A percentile compares a stretch with the other conserved stretches of the same genome.
Conservation (phyloP, 1,139 yeast genomes). For the Geotrichum phurueaensis region DNA sequence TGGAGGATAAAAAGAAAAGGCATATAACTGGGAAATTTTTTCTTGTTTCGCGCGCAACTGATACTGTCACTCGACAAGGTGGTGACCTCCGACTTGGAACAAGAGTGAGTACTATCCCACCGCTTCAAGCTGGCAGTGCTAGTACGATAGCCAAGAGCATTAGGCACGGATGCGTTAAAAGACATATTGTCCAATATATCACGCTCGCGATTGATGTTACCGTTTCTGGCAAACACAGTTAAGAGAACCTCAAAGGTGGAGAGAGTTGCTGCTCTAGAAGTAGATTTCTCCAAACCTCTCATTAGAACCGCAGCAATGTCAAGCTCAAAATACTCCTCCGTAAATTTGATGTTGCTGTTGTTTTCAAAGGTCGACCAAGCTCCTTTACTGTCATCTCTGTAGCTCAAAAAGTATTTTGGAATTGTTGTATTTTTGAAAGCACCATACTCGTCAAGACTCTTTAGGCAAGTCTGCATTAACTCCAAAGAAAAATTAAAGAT, state of each 20-base stretch:
- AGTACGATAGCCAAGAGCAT: neutral
- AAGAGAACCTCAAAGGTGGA: slow-evolving; percentile 48
- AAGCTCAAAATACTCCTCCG: slow-evolving; percentile 48
- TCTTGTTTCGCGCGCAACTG: neutral
- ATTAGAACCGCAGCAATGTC: slow-evolving; percentile 48
- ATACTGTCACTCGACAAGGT: slow-evolving; percentile 4
- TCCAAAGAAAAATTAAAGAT: slow-evolving; percentile 27
- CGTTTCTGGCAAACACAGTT: slow-evolving; percentile 41
- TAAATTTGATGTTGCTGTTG: slow-evolving; percentile 40
- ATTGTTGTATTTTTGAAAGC: slow-evolving; percentile 25
- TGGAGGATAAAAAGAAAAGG: slow-evolving; percentile 53
- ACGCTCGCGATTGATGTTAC: neutral
- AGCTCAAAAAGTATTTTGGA: slow-evolving; percentile 36
- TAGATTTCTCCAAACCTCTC: slow-evolving; percentile 61
- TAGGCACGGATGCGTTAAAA: neutral
- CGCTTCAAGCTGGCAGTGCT: slow-evolving; percentile 1
- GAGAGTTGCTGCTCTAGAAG: slow-evolving; percentile 52
- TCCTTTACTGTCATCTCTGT: slow-evolving; percentile 41
- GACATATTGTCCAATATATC: neutral
- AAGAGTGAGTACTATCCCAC: neutral
- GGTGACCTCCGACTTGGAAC: neutral
- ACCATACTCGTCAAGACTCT: slow-evolving; percentile 29
- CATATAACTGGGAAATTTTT: slow-evolving; percentile 24
- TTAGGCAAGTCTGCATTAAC: slow-evolving; percentile 26
- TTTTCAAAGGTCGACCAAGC: slow-evolving; percentile 45